Evolutionary conservation across 148 eudicot species (phyloP).

Genomic region (Chenopodium album): DNA sequence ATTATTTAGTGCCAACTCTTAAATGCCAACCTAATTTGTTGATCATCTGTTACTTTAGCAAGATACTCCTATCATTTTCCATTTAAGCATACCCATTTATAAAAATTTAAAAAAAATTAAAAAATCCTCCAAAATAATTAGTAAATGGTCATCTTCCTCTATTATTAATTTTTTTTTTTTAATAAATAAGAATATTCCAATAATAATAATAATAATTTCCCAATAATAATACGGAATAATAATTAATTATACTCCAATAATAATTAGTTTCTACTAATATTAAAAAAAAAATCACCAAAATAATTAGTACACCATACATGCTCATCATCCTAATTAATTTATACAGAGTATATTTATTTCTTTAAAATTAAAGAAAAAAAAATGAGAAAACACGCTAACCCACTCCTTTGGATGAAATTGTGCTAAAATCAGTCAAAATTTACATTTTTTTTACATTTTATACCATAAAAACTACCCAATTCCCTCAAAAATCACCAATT

Average conservation of each 20-base stretch:
- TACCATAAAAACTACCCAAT: slow-evolving; percentile 11
- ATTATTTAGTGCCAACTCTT: slow-evolving; percentile 6
- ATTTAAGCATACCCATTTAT: background rate
- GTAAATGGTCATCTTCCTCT: background rate
- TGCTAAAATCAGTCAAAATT: slow-evolving; percentile 2
- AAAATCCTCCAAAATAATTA: background rate
- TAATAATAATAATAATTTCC: no score
- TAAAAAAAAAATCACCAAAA: no score
- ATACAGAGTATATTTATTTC: no score
- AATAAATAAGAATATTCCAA: no score
- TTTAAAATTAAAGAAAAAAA: no score
- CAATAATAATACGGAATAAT: no score
- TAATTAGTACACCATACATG: no score
- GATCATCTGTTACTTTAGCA: background rate
- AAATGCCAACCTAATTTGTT: slow-evolving; percentile 5
- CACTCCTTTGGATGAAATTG: background rate
- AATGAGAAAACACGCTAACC: no score
- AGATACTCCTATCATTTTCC: slow-evolving; percentile 4
- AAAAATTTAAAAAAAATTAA: background rate
- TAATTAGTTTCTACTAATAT: no score
- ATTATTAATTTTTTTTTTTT: no score
- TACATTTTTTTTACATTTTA: background rate
- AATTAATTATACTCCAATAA: no score
- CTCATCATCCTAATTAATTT: no score
- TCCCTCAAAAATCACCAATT: slow-evolving; percentile 14